These are phyloP conservation scores for Gyromitra esculenta DNA, from an alignment of 2,329 filamentous ascomycete genomes.

Conservation along the genomic window DNA sequence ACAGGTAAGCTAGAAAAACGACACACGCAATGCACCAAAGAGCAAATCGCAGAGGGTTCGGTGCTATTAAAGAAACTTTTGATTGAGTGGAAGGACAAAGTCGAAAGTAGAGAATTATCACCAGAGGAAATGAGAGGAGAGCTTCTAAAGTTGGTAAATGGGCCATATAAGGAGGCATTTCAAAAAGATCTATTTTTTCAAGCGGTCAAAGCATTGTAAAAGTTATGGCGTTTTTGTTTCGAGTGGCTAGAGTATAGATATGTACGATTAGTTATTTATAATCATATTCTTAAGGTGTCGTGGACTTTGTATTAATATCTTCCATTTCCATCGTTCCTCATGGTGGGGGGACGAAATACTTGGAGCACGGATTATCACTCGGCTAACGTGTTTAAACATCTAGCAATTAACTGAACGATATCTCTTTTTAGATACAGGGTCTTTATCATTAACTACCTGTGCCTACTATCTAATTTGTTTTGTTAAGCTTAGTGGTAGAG, in stretches of 20 bases:
- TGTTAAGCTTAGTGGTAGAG: background rate
- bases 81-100: slow-evolving; percentile 80
- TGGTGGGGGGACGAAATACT: background rate
- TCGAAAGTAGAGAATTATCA: slow-evolving; percentile 72
- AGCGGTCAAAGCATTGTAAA: slow-evolving; percentile 51
- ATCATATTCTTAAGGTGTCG: background rate
- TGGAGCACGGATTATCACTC: background rate
- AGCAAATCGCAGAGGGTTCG: slow-evolving; percentile 90
- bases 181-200: slow-evolving; percentile 56
- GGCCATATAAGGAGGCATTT: slow-evolving; percentile 53
- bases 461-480: background rate
- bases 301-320: background rate
- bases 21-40: slow-evolving; percentile 73
- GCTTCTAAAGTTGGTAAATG: slow-evolving; percentile 51
- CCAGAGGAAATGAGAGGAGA: slow-evolving; percentile 60
- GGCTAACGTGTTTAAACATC: background rate
- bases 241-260: background rate
- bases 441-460: background rate
- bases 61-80: slow-evolving; percentile 84
- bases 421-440: background rate
- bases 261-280: slow-evolving; percentile 21
- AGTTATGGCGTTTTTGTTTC: slow-evolving; percentile 10
- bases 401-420: background rate
- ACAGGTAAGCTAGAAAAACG: slow-evolving; percentile 76
- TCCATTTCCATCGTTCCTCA: background rate